Evolutionary conservation across 257 asterid species (phyloP), one percentile per base, ranked within the genome.

Genomic region (Agastache rugosa): DNA sequence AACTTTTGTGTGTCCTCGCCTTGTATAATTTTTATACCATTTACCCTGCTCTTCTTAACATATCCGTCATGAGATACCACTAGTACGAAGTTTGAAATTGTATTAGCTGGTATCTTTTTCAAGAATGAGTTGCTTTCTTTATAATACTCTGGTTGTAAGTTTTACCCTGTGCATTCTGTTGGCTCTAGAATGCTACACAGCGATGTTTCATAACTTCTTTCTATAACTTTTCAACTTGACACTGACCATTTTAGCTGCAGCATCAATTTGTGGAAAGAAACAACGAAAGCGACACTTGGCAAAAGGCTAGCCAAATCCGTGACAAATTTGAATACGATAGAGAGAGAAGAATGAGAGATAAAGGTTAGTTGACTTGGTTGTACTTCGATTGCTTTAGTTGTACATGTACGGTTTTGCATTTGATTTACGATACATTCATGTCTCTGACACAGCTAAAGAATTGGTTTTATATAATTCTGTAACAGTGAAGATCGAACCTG

Each of bases 281-380:
- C 65, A 78, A 80, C 77, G 86, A 78, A 78, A 81, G 39, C 63
- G 86, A 85, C 53, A 76, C 87, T 45, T 84, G 90, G 90, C 92
- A 88, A 73, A 87, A 85, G 82, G 96, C 80, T 78, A 78, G 79
- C 82, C 93, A 86, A 84, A 72, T 94, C 77, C 93, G 97, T 12
- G 99, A 92, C 84, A 94, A 88, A 80, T 94, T 90, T 85, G 98
- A 94, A 84, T 90, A 86, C 64, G 96, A 94, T 79, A 84, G 96
- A 66, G 99, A 89, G 76, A 88, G 88, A 88, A 90, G 98, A 85
- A 87, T 90, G 97, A 80, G 92, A 79, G 91, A 86, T 62, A 94
- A 80, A 87, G 97, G 99, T 92, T 22, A 77, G 90, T 72, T 72
- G 37, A 62, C 34, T 61, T 65, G 61, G 62, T 74, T 64, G 20